Conservation (phyloP, 225 moss, liverwort and hornwort species). For the Bryoerythrophyllum caledonicum region DNA sequence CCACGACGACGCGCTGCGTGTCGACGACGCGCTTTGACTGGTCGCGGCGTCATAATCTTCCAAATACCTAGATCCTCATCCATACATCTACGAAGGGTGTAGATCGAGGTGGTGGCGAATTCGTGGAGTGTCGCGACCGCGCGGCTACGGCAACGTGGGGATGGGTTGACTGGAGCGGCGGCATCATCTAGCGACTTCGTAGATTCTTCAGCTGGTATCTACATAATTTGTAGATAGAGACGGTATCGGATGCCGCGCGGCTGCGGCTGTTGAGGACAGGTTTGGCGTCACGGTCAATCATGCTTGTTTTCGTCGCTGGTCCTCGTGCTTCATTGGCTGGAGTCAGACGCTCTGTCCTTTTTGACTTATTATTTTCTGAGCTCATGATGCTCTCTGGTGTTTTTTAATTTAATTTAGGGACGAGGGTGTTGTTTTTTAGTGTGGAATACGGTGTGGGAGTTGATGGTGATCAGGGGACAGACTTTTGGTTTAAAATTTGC, state of each 20-base stretch:
- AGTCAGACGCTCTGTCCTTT: background rate
- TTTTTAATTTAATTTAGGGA: background rate
- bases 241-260: too few species aligned
- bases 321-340: slow-evolving; percentile 20
- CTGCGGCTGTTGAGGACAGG: background rate
- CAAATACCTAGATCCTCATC: too few species aligned
- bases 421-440: too few species aligned
- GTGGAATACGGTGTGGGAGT: background rate
- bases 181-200: too few species aligned
- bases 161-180: too few species aligned
- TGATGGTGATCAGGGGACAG: background rate
- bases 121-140: too few species aligned
- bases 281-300: background rate
- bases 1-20: background rate
- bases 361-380: background rate
- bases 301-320: background rate
- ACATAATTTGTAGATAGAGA: too few species aligned
- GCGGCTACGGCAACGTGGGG: too few species aligned
- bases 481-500: background rate
- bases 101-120: too few species aligned
- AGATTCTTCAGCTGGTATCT: too few species aligned
- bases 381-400: background rate
- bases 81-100: too few species aligned
- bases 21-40: slow-evolving; percentile 9
- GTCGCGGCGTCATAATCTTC: background rate